A percentile compares a stretch with the other conserved stretches of the same genome.
phyloP scores from a whole-genome alignment of 257 asterid species.

The Solanum arcanum region DNA sequence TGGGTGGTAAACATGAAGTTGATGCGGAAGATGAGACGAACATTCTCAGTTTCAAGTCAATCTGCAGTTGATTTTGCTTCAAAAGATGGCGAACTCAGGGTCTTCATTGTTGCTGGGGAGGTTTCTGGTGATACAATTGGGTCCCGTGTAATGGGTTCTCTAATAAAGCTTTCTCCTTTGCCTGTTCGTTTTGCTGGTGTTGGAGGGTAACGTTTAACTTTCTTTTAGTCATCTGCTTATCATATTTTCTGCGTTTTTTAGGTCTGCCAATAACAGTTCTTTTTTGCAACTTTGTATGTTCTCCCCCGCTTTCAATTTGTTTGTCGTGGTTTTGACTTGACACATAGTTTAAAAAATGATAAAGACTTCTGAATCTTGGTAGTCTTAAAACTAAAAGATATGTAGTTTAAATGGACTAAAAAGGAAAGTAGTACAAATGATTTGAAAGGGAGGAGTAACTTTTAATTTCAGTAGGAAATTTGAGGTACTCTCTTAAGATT shows the following conservation, averaged over 20 bases:
- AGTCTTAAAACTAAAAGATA: no score
- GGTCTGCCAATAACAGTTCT: neutral
- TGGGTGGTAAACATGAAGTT: constrained; percentile 1
- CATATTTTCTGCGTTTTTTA: neutral
- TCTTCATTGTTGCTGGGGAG: constrained; percentile 91
- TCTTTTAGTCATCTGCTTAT: neutral
- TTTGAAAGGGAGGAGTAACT: neutral
- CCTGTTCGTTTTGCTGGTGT: constrained; percentile 78
- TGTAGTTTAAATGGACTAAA: neutral
- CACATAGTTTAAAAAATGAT: neutral
- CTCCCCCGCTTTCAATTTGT: no score
- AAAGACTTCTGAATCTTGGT: no score
- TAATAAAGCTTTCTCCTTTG: constrained; percentile 47
- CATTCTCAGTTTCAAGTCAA: constrained; percentile 28
- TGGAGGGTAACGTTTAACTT: constrained; percentile 55
- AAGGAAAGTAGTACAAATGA: neutral
- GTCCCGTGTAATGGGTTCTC: constrained; percentile 74
- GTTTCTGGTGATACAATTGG: constrained; percentile 90
- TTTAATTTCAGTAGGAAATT: neutral
- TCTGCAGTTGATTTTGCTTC: constrained; percentile 43
- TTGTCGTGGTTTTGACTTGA: neutral
- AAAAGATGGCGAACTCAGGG: constrained; percentile 81
- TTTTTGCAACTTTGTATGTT: neutral
- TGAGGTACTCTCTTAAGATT: neutral
- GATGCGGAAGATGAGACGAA: constrained; percentile 18